Conservation (phyloP, 2,329 filamentous ascomycete species). For the Claviceps fusiformis region DNA sequence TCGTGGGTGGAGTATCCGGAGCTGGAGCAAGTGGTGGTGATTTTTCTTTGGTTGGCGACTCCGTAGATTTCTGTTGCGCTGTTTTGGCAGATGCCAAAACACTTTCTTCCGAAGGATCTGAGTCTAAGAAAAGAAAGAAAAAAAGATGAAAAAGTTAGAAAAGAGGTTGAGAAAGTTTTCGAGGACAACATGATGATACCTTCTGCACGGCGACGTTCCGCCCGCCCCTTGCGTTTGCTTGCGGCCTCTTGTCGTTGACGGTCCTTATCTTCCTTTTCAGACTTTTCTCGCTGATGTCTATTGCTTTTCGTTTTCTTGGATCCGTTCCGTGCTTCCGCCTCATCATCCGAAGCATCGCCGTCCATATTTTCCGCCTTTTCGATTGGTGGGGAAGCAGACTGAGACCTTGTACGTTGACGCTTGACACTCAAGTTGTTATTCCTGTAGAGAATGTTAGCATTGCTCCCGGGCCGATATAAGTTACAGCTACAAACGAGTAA, state of each 20-base stretch:
- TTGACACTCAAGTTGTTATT: slow-evolving; percentile 64
- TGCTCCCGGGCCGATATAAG: slow-evolving; percentile 12
- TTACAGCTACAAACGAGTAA: slow-evolving; percentile 3
- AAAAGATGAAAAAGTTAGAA: neutral
- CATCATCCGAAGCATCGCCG: slow-evolving; percentile 61
- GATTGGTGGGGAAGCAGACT: slow-evolving; percentile 46
- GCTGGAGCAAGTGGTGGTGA: slow-evolving; percentile 15
- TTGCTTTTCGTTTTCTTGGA: slow-evolving; percentile 48
- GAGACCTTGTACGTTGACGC: slow-evolving; percentile 70
- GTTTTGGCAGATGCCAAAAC: slow-evolving; percentile 30
- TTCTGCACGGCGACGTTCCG: slow-evolving; percentile 68
- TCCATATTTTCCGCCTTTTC: slow-evolving; percentile 33
- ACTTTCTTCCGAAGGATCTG: slow-evolving; percentile 57
- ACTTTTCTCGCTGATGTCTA: slow-evolving; percentile 47
- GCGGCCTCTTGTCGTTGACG: slow-evolving; percentile 59
- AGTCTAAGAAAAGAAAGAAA: slow-evolving; percentile 34
- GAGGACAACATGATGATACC: slow-evolving; percentile 34
- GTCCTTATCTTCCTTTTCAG: slow-evolving; percentile 62
- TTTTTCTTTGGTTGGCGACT: slow-evolving; percentile 18
- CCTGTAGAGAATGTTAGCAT: slow-evolving; percentile 11
- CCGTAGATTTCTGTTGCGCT: slow-evolving; percentile 16
- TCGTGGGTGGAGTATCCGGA: slow-evolving; percentile 29
- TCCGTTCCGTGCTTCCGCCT: slow-evolving; percentile 35
- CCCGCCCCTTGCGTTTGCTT: slow-evolving; percentile 67
- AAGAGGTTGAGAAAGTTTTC: neutral